phyloP scores from a whole-genome alignment of 768 basidiomycete genomes.

The Pilatotrama ljubarskyi region DNA sequence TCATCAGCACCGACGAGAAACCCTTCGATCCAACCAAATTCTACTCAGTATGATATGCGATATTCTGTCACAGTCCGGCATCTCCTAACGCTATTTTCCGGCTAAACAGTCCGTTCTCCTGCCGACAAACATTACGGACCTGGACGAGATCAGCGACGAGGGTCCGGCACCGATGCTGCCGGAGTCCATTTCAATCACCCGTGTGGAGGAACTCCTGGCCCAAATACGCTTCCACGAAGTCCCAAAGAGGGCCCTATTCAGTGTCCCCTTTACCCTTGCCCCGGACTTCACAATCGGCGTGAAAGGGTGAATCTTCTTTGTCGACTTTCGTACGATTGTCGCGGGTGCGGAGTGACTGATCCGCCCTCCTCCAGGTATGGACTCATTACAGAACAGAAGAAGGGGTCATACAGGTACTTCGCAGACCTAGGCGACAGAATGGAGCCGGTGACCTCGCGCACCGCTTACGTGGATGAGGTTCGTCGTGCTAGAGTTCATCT shows the following conservation, averaged over 20 bases:
- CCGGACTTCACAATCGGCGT: slow-evolving; percentile 74
- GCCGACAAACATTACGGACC: slow-evolving; percentile 49
- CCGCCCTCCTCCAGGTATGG: slow-evolving; percentile 63
- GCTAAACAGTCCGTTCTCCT: slow-evolving; percentile 56
- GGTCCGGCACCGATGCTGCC: slow-evolving; percentile 46
- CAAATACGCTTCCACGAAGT: slow-evolving; percentile 83
- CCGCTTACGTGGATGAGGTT: slow-evolving; percentile 79
- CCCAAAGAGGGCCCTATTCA: slow-evolving; percentile 82
- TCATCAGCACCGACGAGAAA: slow-evolving; percentile 69
- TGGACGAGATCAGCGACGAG: slow-evolving; percentile 46
- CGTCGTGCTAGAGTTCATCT: slow-evolving; percentile 13
- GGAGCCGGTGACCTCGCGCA: slow-evolving; percentile 72
- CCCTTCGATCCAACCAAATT: slow-evolving; percentile 75
- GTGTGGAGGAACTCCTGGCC: slow-evolving; percentile 72
- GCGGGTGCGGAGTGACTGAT: background rate
- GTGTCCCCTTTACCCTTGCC: slow-evolving; percentile 77
- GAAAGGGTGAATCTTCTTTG: slow-evolving; percentile 61
- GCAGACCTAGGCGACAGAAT: slow-evolving; percentile 73
- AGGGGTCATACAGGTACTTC: slow-evolving; percentile 81
- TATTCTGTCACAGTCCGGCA: background rate
- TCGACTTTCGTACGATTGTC: background rate
- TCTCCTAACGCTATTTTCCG: background rate
- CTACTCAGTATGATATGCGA: slow-evolving; percentile 58
- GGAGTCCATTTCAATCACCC: slow-evolving; percentile 71
- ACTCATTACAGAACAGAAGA: slow-evolving; percentile 85